Conservation (phyloP, 257 asterid species). For the Hygrophila difformis region DNA sequence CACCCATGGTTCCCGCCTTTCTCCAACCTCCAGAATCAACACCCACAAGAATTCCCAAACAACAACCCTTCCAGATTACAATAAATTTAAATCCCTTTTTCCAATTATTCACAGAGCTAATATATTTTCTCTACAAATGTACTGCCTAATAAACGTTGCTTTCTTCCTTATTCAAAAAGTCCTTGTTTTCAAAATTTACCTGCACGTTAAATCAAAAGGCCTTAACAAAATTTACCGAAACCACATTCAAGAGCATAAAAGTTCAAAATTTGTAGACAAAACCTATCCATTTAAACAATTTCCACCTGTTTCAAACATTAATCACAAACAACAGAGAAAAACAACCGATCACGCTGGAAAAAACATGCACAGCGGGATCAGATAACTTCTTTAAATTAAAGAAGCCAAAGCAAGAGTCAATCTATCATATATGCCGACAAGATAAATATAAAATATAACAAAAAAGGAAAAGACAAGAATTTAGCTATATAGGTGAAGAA, state of each 20-base stretch:
- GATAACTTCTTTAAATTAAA: conserved; percentile 25
- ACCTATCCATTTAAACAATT: conserved; percentile 2
- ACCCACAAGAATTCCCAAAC: conserved; percentile 21
- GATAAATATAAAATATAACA: conserved; percentile 1
- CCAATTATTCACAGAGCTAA: conserved; percentile 5
- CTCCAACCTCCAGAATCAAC: conserved; percentile 20
- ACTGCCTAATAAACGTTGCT: too few species aligned
- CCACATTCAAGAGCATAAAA: too few species aligned
- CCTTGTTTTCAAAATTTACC: too few species aligned
- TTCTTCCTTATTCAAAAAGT: too few species aligned
- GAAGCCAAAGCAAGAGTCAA: conserved; percentile 17
- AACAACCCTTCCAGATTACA: conserved; percentile 15
- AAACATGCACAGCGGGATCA: conserved; percentile 55
- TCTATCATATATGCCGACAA: too few species aligned
- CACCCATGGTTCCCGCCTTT: conserved; percentile 46
- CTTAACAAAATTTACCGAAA: too few species aligned
- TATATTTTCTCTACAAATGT: too few species aligned
- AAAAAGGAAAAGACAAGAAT: too few species aligned
- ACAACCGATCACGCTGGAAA: conserved; percentile 58
- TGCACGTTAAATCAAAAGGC: too few species aligned
- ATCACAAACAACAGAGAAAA: conserved; percentile 14
- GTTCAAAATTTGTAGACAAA: too few species aligned
- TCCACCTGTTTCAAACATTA: conserved; percentile 9
- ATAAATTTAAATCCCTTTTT: conserved; percentile 7
- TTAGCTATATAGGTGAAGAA: too few species aligned